Conservation (phyloP, 23 red algal species). For the Chondrus crispus region DNA sequence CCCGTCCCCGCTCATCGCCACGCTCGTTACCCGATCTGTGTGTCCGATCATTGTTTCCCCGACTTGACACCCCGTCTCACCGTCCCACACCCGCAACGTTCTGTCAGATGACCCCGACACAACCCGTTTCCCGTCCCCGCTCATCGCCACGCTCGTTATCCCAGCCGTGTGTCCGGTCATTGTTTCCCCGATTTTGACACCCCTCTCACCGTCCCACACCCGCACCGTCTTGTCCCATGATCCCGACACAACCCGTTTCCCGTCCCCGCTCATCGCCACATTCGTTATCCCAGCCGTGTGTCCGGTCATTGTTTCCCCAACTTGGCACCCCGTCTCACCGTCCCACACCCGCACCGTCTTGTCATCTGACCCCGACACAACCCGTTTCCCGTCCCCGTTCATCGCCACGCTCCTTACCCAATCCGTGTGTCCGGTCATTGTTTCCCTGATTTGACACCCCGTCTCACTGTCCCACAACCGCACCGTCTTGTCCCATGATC, state of each 20-base stretch:
- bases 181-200: too few species aligned
- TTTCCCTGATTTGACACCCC: background rate
- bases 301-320: too few species aligned
- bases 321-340: background rate
- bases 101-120: slow-evolving; percentile 4
- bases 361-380: slow-evolving; percentile 8
- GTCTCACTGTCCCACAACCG: background rate
- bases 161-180: background rate
- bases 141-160: background rate
- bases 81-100: slow-evolving; percentile 18
- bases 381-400: background rate
- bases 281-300: slow-evolving; percentile 42
- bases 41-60: too few species aligned
- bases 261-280: slow-evolving; percentile 35
- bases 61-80: too few species aligned
- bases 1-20: background rate
- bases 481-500: slow-evolving; percentile 1
- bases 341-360: slow-evolving; percentile 1
- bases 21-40: background rate
- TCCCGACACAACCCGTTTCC: slow-evolving; percentile 36
- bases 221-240: slow-evolving; percentile 58
- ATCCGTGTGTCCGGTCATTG: background rate
- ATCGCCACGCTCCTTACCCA: background rate
- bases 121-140: background rate
- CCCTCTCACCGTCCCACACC: slow-evolving; percentile 42